Conservation (phyloP, 2,329 filamentous ascomycete species). For the Pseudogymnoascus sp. region DNA sequence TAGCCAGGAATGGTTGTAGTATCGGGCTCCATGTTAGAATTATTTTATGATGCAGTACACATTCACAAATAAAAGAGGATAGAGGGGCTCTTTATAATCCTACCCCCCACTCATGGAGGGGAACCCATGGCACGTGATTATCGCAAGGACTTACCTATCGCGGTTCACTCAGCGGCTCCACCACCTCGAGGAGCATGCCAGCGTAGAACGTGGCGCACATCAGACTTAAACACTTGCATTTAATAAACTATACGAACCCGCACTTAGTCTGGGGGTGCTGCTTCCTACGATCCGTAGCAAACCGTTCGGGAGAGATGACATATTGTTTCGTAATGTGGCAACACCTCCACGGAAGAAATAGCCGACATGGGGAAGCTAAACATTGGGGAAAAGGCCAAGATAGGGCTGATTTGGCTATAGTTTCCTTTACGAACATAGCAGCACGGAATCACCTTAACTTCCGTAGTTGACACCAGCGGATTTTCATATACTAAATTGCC, state of each 20-base stretch:
- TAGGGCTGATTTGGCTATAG: neutral
- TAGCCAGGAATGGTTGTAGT: slow-evolving; percentile 39
- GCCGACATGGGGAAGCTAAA: neutral
- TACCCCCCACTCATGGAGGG: no score
- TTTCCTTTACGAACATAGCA: neutral
- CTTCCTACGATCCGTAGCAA: no score
- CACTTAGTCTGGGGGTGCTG: no score
- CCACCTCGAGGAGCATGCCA: neutral
- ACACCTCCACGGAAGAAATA: neutral
- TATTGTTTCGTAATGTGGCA: no score
- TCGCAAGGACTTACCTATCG: neutral
- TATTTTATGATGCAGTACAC: slow-evolving; percentile 14
- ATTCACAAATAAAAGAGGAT: neutral
- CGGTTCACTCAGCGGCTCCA: neutral
- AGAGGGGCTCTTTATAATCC: neutral
- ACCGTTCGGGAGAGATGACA: no score
- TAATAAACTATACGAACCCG: no score
- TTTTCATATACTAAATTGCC: neutral
- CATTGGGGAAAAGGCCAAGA: neutral
- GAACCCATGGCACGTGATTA: no score
- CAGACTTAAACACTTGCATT: no score
- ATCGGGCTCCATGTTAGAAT: slow-evolving; percentile 23
- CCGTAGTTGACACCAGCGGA: neutral
- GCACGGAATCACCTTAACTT: neutral
- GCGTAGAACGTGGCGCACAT: neutral